Percentiles rank a stretch among this genome's conserved stretches.
These are phyloP conservation scores for Colletotrichum salicis DNA, from an alignment of 2,329 filamentous ascomycete species.

Conservation along the genomic window DNA sequence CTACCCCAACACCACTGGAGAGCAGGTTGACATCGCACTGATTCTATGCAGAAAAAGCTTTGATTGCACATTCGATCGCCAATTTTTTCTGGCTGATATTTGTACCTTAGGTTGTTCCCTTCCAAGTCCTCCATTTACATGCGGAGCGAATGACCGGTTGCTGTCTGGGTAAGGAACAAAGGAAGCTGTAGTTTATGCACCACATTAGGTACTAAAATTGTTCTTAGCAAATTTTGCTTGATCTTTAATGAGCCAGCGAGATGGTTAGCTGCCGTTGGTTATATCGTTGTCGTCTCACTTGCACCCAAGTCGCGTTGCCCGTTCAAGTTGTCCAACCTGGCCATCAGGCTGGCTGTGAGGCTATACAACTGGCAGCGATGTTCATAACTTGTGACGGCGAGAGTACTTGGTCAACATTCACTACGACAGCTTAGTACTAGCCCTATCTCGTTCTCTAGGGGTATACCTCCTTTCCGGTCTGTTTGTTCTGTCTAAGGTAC, in stretches of 20 bases:
- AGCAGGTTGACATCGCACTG: conserved; percentile 30
- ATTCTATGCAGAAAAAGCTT: conserved; percentile 32
- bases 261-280: too few relatives aligned
- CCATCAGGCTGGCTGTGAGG: not conserved
- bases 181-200: conserved; percentile 22
- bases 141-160: conserved; percentile 29
- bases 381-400: not conserved
- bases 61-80: conserved; percentile 22
- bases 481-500: not conserved
- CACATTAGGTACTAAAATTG: conserved; percentile 9
- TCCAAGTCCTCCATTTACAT: conserved; percentile 21
- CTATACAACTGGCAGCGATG: not conserved
- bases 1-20: conserved; percentile 29
- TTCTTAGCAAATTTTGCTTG: conserved; percentile 13
- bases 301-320: not conserved
- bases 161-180: conserved; percentile 34
- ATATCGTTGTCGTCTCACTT: not conserved
- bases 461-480: not conserved
- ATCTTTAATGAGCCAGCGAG: not conserved
- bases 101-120: conserved; percentile 38
- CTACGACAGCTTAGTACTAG: not conserved
- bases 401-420: not conserved
- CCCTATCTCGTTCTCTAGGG: not conserved
- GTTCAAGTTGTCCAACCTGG: not conserved
- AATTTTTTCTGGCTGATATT: conserved; percentile 35